Evolutionary conservation across 2,329 filamentous ascomycete species (phyloP).

Genomic region (Aspergillus sp.): DNA sequence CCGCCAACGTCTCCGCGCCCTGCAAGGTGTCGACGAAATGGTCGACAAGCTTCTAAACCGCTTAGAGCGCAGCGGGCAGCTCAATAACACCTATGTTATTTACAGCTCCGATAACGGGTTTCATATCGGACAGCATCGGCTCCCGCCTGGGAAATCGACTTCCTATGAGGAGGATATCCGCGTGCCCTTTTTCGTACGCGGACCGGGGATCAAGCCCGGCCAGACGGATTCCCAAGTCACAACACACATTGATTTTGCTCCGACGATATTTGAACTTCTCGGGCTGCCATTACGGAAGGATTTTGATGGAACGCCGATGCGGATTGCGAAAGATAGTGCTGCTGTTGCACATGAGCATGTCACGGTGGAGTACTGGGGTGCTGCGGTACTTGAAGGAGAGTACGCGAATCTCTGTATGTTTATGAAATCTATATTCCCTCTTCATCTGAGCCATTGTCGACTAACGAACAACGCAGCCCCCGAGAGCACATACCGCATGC

Average conservation of each 20-base stretch:
- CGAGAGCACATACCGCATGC: conserved; percentile 8
- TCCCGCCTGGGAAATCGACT: conserved; percentile 59
- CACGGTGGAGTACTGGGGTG: conserved; percentile 59
- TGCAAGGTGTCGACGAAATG: conserved; percentile 57
- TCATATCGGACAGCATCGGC: conserved; percentile 58
- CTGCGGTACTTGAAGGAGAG: conserved; percentile 18
- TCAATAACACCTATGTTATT: conserved; percentile 59
- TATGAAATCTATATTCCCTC: not conserved
- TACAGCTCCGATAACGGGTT: conserved; percentile 62
- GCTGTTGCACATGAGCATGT: conserved; percentile 50
- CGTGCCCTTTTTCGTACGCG: conserved; percentile 12
- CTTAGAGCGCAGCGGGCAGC: conserved; percentile 40
- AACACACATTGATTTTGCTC: conserved; percentile 51
- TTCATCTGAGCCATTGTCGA: not conserved
- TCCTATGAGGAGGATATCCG: conserved; percentile 38
- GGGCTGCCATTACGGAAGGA: conserved; percentile 42
- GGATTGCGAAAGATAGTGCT: conserved; percentile 20
- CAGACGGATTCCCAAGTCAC: not conserved
- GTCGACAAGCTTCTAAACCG: conserved; percentile 45
- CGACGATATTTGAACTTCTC: conserved; percentile 53
- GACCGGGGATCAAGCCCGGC: conserved; percentile 2
- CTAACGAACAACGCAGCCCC: not conserved
- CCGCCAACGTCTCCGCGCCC: conserved; percentile 47
- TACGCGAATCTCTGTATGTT: conserved; percentile 27
- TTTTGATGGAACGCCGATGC: conserved; percentile 56